phyloP scores from a whole-genome alignment of 768 basidiomycete species.

The Kwoniella dendrophila region DNA sequence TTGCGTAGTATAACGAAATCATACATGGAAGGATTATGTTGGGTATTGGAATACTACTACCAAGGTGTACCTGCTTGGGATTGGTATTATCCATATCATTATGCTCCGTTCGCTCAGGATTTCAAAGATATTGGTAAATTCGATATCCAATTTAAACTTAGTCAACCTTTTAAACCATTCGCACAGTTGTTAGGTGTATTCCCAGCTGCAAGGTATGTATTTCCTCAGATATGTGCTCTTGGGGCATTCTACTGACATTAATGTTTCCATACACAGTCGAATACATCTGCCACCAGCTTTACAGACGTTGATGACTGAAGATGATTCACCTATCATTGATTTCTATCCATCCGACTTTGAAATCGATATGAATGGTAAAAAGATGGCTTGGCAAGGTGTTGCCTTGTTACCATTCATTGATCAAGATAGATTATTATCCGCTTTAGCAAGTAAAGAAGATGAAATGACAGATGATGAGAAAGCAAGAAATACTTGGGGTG shows the following conservation, averaged over 20 bases:
- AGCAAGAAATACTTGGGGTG: constrained; percentile 81
- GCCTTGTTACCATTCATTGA: constrained; percentile 96
- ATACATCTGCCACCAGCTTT: constrained; percentile 83
- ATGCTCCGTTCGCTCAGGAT: constrained; percentile 95
- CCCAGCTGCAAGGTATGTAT: constrained; percentile 72
- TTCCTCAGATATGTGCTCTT: too few relatives aligned
- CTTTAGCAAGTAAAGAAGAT: constrained; percentile 67
- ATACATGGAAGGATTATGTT: constrained; percentile 93
- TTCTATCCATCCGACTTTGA: constrained; percentile 92
- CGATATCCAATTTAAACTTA: constrained; percentile 75
- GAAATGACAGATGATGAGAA: constrained; percentile 76
- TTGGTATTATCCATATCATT: constrained; percentile 99
- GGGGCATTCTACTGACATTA: neutral
- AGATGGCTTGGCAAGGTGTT: constrained; percentile 99
- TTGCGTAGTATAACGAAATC: constrained; percentile 67
- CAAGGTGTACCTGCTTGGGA: constrained; percentile 96
- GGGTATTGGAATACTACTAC: constrained; percentile 98
- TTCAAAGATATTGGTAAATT: constrained; percentile 77
- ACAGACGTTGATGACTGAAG: constrained; percentile 82
- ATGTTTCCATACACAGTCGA: constrained; percentile 61
- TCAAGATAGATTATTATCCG: constrained; percentile 74
- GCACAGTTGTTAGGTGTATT: constrained; percentile 99
- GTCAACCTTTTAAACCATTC: constrained; percentile 91
- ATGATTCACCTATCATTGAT: constrained; percentile 88
- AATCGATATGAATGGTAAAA: constrained; percentile 99